Conservation (phyloP, 805 yeast species). For the Blastobotrys robertii region DNA sequence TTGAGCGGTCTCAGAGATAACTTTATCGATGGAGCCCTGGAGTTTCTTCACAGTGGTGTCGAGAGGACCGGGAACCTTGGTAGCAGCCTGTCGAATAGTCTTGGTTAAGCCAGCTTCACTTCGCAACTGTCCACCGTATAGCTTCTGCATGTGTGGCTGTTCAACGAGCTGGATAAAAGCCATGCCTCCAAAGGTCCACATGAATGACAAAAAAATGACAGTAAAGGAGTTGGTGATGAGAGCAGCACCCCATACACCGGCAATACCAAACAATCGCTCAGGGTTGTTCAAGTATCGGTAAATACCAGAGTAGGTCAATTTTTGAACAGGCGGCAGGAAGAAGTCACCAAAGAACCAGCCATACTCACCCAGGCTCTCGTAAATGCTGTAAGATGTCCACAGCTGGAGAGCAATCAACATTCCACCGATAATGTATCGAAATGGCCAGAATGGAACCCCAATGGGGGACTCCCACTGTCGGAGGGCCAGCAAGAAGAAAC, state of each 20-base stretch:
- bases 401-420: conserved; percentile 48
- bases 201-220: conserved; percentile 41
- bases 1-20: conserved; percentile 31
- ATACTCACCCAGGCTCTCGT: conserved; percentile 64
- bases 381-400: conserved; percentile 61
- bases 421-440: conserved; percentile 50
- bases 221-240: conserved; percentile 43
- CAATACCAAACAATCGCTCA: conserved; percentile 65
- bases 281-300: conserved; percentile 78
- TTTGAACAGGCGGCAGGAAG: conserved; percentile 45
- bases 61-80: conserved; percentile 21
- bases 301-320: conserved; percentile 67
- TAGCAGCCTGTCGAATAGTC: conserved; percentile 25
- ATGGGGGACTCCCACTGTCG: conserved; percentile 22
- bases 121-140: conserved; percentile 56
- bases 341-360: conserved; percentile 92
- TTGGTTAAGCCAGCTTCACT: conserved; percentile 40
- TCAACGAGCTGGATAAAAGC: conserved; percentile 65
- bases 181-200: conserved; percentile 61
- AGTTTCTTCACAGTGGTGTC: conserved; percentile 17
- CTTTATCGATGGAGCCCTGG: conserved; percentile 31
- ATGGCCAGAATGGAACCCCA: conserved; percentile 31
- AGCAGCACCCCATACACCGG: conserved; percentile 69
- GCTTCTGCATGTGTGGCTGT: conserved; percentile 63
- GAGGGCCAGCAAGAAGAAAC: conserved; percentile 32